These are phyloP conservation scores for Melanomma pulvis-pyrius DNA, from an alignment of 495 filamentous ascomycete species.

Conservation along the genomic window DNA sequence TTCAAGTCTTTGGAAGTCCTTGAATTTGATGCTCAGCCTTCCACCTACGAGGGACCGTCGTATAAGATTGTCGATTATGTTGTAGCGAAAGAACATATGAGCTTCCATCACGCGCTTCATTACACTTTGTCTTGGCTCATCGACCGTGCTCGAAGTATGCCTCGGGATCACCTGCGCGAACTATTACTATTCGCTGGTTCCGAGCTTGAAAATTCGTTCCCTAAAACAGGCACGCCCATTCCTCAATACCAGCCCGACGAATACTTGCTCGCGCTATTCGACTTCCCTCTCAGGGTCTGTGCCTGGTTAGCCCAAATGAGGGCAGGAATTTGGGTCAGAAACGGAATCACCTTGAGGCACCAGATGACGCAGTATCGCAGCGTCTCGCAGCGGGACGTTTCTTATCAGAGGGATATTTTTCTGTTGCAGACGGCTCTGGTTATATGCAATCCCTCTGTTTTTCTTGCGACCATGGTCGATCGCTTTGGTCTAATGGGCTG, in stretches of 20 bases:
- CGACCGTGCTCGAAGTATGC: constrained; percentile 81
- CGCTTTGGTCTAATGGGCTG: constrained; percentile 88
- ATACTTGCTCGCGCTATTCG: constrained; percentile 83
- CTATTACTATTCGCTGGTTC: constrained; percentile 64
- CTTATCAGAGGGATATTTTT: constrained; percentile 93
- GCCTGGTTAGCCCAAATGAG: constrained; percentile 98
- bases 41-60: constrained; percentile 12
- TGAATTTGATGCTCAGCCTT: constrained; percentile 71
- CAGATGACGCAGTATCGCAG: constrained; percentile 91
- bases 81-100: constrained; percentile 86
- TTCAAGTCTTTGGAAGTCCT: constrained; percentile 79
- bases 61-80: constrained; percentile 80
- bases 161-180: constrained; percentile 61
- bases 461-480: constrained; percentile 88
- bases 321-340: constrained; percentile 97
- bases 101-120: constrained; percentile 96
- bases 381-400: constrained; percentile 83
- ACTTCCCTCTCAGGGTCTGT: constrained; percentile 89
- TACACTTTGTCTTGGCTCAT: constrained; percentile 98
- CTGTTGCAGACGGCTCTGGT: constrained; percentile 89
- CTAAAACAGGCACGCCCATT: constrained; percentile 53
- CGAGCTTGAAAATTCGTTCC: constrained; percentile 59
- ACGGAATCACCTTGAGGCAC: constrained; percentile 91
- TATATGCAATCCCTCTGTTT: constrained; percentile 77
- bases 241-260: constrained; percentile 62